Percentiles rank a stretch among this genome's conserved stretches.
phyloP scores from a whole-genome alignment of 1,284 basidiomycete genomes.

The Athelia sp. region DNA sequence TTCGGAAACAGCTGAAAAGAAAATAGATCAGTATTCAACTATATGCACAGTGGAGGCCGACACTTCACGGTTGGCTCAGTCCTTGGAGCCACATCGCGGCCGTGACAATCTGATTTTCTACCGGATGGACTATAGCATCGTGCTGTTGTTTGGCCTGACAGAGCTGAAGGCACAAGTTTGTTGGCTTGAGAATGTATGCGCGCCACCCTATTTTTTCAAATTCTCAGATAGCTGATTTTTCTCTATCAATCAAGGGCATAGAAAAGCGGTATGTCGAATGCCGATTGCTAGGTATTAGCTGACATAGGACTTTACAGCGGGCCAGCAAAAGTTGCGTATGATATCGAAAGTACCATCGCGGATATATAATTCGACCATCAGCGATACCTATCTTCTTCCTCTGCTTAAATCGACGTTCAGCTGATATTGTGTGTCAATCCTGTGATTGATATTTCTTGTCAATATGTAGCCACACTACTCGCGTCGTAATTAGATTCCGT shows the following conservation, averaged over 20 bases:
- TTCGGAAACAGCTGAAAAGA: background rate
- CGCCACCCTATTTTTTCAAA: background rate
- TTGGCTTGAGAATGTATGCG: conserved; percentile 38
- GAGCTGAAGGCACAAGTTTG: conserved; percentile 40
- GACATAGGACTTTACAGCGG: conserved; percentile 18
- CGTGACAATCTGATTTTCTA: conserved; percentile 24
- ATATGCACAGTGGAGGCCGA: conserved; percentile 35
- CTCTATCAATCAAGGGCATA: conserved; percentile 17
- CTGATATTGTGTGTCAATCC: no score
- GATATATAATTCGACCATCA: conserved; percentile 4
- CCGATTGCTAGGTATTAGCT: conserved; percentile 5
- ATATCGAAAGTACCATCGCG: conserved; percentile 13
- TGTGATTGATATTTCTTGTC: no score
- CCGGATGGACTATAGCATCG: conserved; percentile 27
- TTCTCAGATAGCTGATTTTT: no score
- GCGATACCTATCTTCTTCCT: no score
- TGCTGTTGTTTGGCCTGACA: conserved; percentile 40
- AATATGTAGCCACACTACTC: no score
- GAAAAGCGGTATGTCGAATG: conserved; percentile 20
- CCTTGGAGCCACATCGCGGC: conserved; percentile 7
- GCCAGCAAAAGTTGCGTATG: conserved; percentile 32
- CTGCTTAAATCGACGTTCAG: no score
- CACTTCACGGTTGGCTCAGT: conserved; percentile 22
- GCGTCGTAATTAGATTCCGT: no score
- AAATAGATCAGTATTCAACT: conserved; percentile 19